Conservation (phyloP, 257 asterid species). For the Leonotis leonurus region DNA sequence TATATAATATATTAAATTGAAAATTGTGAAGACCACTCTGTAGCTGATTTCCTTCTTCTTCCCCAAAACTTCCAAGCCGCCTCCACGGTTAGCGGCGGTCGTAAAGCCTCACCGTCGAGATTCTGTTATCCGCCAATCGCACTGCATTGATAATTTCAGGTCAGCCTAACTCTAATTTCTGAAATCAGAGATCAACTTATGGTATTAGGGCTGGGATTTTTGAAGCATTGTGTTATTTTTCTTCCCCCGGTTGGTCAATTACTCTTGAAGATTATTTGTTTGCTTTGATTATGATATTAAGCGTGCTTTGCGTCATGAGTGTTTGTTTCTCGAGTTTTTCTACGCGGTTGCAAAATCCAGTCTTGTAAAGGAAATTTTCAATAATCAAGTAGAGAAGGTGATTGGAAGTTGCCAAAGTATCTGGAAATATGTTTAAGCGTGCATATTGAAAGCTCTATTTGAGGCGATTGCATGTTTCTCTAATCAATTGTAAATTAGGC, state of each 20-base stretch:
- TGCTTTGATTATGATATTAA: neutral
- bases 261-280: neutral
- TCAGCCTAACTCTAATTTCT: neutral
- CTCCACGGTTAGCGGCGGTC: neutral
- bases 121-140: neutral
- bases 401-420: too few relatives aligned
- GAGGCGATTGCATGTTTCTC: neutral
- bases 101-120: neutral
- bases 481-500: neutral
- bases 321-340: neutral
- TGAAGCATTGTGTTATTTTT: neutral
- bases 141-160: neutral
- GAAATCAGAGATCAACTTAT: neutral
- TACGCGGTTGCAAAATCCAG: neutral
- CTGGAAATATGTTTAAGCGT: too few relatives aligned
- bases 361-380: neutral
- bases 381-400: neutral
- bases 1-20: too few relatives aligned
- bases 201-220: neutral
- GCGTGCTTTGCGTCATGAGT: neutral
- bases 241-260: neutral
- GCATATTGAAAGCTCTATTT: too few relatives aligned
- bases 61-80: too few relatives aligned
- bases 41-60: too few relatives aligned
- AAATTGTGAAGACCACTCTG: too few relatives aligned